Evolutionary conservation across 192 early-diverging fungal species (phyloP), one percentile per base, ranked within the genome.

Genomic region (Lobosporangium transversale): DNA sequence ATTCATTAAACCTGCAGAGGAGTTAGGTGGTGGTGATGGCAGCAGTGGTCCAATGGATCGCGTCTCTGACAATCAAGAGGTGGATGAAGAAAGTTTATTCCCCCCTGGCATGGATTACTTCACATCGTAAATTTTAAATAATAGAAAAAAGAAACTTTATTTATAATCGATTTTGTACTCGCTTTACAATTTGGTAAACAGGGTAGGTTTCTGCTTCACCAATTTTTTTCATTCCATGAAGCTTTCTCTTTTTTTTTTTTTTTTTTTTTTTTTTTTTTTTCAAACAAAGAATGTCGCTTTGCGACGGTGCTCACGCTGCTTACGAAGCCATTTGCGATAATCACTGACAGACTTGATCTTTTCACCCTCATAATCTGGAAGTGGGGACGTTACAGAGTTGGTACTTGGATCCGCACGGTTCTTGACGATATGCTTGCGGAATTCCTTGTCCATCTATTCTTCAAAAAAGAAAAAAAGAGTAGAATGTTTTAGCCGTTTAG

Each of bases 301-400:
- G 48, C 86, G 81, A 55, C 84, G 79, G 68, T 89, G 88, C 57
- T 90, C 89, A 51, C 89, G 79, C 82, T 97, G 95, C 70, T 94
- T 95, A 61, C 91, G 80, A 36, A 96, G 83, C 95, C 95, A 97
- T 35, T 78, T 80, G 27, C 94, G 85, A 70, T 97, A 97, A 31
- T 86, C 93, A 3, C 61, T 43, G 17, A 97, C 86, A 47, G 90
- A 92, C 47, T 89, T 88, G 78, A 97, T 92, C 68, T 94, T 95
- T 59, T 97, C 95, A 37, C 94, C 95, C 59, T 97, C 96, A 78
- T 90, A 97, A 81, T 97, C 95, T 8, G 95, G 95, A 51, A 95
- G 83, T 53, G 90, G 90, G 67, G 91, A 91, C 53, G 85, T 83
- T 9, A 89, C 78, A 10, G 89, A 91, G 59, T 90, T 86, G 30